phyloP scores from a whole-genome alignment of 2,329 filamentous ascomycete genomes.

The Penicillium concentricum region DNA sequence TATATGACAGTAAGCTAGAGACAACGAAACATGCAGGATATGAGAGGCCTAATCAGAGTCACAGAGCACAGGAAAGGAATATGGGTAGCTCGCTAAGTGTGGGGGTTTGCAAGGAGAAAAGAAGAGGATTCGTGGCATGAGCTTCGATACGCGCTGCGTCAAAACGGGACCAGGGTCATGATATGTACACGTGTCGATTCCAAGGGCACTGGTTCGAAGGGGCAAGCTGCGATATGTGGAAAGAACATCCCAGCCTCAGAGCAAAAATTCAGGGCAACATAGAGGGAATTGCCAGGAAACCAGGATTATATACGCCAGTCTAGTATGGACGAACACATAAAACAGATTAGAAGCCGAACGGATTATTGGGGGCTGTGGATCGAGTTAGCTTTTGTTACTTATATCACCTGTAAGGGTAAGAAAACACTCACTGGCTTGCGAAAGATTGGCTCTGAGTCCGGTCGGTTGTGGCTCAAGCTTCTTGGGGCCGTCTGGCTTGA shows the following conservation, averaged over 20 bases:
- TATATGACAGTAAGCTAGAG: constrained; percentile 12
- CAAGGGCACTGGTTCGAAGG: constrained; percentile 11
- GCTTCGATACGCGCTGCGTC: constrained; percentile 15
- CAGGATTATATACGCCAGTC: constrained; percentile 30
- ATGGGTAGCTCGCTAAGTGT: constrained; percentile 16
- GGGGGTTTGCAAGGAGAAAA: constrained; percentile 6
- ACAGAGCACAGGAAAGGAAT: constrained; percentile 10
- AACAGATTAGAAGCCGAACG: constrained; percentile 63
- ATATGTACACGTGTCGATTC: constrained; percentile 26
- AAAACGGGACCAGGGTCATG: constrained; percentile 13
- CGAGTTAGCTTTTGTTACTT: constrained; percentile 12
- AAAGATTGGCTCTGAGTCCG: constrained; percentile 82
- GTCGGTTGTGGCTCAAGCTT: constrained; percentile 84
- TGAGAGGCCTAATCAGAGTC: constrained; percentile 6
- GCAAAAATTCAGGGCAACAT: constrained; percentile 2
- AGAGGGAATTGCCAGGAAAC: constrained; percentile 13
- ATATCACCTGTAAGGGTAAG: background rate
- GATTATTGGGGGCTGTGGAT: constrained; percentile 63
- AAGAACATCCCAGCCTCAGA: background rate
- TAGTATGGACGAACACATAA: background rate
- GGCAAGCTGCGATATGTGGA: constrained; percentile 19
- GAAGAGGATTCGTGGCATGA: constrained; percentile 11
- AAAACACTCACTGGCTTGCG: constrained; percentile 84
- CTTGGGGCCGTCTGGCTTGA: constrained; percentile 66
- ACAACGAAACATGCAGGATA: constrained; percentile 6